phyloP scores from a whole-genome alignment of 2,329 filamentous ascomycete species.

The Pseudogymnoascus sp. region DNA sequence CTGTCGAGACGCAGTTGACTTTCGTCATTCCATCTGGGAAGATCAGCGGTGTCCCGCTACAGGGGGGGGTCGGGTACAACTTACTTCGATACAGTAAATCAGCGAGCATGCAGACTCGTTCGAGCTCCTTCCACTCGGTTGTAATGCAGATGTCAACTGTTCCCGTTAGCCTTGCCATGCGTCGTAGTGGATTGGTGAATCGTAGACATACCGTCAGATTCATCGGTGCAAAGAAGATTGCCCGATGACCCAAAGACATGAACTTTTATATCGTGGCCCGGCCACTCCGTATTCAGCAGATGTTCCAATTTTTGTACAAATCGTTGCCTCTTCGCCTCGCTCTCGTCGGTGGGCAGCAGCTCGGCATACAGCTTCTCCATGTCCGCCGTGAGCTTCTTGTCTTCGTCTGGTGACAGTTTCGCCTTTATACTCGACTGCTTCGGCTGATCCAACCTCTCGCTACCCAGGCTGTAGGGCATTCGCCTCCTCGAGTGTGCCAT shows the following conservation, averaged over 20 bases:
- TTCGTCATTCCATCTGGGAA: conserved; percentile 87
- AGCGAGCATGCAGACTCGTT: conserved; percentile 85
- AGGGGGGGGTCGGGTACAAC: conserved; percentile 29
- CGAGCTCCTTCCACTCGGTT: conserved; percentile 78
- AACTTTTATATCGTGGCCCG: conserved; percentile 80
- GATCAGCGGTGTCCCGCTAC: conserved; percentile 15
- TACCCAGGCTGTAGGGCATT: conserved; percentile 88
- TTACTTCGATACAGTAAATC: conserved; percentile 77
- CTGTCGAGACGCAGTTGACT: conserved; percentile 87
- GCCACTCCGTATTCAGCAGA: conserved; percentile 86
- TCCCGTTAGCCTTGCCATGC: conserved; percentile 12
- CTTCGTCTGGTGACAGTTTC: conserved; percentile 63
- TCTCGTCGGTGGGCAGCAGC: conserved; percentile 74
- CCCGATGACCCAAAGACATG: conserved; percentile 97
- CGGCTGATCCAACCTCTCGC: conserved; percentile 65
- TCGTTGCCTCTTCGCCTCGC: conserved; percentile 65
- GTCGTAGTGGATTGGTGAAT: neutral
- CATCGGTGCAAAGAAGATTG: conserved; percentile 87
- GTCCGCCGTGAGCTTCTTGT: conserved; percentile 67
- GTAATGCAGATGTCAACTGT: conserved; percentile 96
- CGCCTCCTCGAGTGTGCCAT: conserved; percentile 73
- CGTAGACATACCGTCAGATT: conserved; percentile 74
- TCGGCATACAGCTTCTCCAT: conserved; percentile 80
- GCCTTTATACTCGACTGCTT: conserved; percentile 66
- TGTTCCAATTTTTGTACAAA: conserved; percentile 83